phyloP scores from a whole-genome alignment of 2,329 filamentous ascomycete species.

The Aspergillus neoniger region DNA sequence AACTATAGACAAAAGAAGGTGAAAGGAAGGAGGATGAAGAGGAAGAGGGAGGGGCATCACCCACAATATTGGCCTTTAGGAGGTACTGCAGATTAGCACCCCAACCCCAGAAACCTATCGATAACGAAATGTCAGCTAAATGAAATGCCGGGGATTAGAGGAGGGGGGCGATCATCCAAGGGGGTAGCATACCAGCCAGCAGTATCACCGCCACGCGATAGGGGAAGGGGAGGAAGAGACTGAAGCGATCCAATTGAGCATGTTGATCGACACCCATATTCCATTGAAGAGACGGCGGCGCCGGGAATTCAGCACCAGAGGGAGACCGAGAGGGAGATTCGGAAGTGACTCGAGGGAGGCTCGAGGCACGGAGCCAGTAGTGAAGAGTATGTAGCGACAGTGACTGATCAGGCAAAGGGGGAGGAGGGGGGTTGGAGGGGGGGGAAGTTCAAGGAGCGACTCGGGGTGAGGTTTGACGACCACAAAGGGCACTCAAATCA shows the following conservation, averaged over 20 bases:
- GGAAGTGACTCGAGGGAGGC: neutral
- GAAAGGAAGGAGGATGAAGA: neutral
- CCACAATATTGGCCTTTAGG: conserved; percentile 70
- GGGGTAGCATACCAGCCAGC: conserved; percentile 67
- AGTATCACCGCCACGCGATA: conserved; percentile 85
- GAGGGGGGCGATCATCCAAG: neutral
- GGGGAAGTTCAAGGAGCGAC: conserved; percentile 39
- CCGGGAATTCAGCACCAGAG: conserved; percentile 17
- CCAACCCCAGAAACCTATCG: conserved; percentile 89
- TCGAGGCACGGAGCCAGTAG: conserved; percentile 7
- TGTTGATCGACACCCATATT: conserved; percentile 46
- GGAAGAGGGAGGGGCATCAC: conserved; percentile 26
- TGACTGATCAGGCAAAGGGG: neutral
- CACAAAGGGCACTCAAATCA: conserved; percentile 15
- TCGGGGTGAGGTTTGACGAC: conserved; percentile 32
- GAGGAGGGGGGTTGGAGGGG: neutral
- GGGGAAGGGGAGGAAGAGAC: conserved; percentile 81
- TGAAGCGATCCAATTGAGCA: conserved; percentile 73
- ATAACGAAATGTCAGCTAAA: conserved; percentile 13
- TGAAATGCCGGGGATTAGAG: neutral
- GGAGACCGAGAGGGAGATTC: conserved; percentile 7
- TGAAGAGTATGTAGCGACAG: conserved; percentile 14
- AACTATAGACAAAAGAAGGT: neutral
- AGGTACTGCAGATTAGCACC: conserved; percentile 88
- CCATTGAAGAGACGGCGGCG: conserved; percentile 33